Percentiles rank a stretch among this genome's conserved stretches.
These are phyloP conservation scores for Pestalotiopsis sp. DNA, from an alignment of 2,329 filamentous ascomycete species.

Conservation along the genomic window DNA sequence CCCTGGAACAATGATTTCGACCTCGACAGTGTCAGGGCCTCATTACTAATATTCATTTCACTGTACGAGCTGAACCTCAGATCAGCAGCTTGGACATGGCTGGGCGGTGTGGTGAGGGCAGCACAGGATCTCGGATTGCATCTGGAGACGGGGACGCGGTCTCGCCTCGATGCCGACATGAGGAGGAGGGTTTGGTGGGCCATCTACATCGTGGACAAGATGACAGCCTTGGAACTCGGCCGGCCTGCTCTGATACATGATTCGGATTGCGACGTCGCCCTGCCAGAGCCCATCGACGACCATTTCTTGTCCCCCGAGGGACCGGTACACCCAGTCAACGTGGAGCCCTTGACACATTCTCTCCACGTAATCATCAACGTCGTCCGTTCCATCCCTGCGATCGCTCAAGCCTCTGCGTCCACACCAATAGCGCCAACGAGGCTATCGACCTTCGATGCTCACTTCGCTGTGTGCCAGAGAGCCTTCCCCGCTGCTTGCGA, in stretches of 20 bases:
- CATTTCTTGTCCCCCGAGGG: conserved; percentile 68
- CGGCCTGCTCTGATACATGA: conserved; percentile 84
- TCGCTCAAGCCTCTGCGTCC: conserved; percentile 72
- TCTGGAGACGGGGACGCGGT: conserved; percentile 72
- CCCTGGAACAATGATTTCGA: conserved; percentile 80
- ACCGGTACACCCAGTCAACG: conserved; percentile 53
- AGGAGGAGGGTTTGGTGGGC: conserved; percentile 91
- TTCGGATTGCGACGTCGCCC: conserved; percentile 80
- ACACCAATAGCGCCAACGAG: conserved; percentile 67
- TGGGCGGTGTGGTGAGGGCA: conserved; percentile 77
- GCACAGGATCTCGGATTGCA: conserved; percentile 86
- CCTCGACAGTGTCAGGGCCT: conserved; percentile 73
- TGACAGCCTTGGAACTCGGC: conserved; percentile 78
- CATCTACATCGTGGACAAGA: conserved; percentile 85
- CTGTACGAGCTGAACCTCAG: conserved; percentile 85
- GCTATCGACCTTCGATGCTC: conserved; percentile 77
- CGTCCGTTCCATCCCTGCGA: conserved; percentile 73
- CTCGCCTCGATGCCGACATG: conserved; percentile 81
- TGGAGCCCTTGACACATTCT: conserved; percentile 65
- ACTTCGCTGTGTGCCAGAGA: conserved; percentile 75
- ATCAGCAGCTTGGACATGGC: conserved; percentile 83
- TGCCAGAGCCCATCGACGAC: conserved; percentile 82
- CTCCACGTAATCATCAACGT: conserved; percentile 82
- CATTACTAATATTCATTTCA: conserved; percentile 76
- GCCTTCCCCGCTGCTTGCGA: conserved; percentile 78